A percentile compares a stretch with the other conserved stretches of the same genome.
Evolutionary conservation across 805 yeast species (phyloP).

Genomic region (Zygosaccharomyces rouxii): DNA sequence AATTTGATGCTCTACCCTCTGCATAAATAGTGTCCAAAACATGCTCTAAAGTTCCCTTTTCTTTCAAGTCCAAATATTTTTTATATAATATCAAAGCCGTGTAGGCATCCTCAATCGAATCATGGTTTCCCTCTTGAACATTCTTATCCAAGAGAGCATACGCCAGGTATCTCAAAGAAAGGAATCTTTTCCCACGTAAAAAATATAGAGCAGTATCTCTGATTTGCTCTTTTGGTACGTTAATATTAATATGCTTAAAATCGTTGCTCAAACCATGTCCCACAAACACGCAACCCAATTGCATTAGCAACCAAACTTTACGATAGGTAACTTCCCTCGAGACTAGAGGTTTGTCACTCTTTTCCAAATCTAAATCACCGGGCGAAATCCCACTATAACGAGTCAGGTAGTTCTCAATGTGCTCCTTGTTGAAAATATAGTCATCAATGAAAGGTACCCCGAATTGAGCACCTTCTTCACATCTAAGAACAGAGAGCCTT

Average conservation of each 20-base stretch:
- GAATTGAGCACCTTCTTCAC: conserved; percentile 56
- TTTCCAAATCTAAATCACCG: conserved; percentile 75
- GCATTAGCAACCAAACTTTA: conserved; percentile 82
- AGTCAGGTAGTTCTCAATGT: conserved; percentile 81
- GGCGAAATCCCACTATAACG: conserved; percentile 90
- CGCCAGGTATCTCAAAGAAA: conserved; percentile 82
- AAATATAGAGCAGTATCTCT: conserved; percentile 85
- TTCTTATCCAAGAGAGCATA: conserved; percentile 67
- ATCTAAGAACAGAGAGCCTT: conserved; percentile 79
- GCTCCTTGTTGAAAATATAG: conserved; percentile 69
- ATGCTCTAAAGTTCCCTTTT: conserved; percentile 54
- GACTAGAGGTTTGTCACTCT: conserved; percentile 66
- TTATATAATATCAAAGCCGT: conserved; percentile 78
- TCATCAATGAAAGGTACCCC: conserved; percentile 90
- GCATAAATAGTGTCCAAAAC: conserved; percentile 63
- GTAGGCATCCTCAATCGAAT: conserved; percentile 92
- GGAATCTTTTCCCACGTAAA: conserved; percentile 68
- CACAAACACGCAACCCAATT: conserved; percentile 84
- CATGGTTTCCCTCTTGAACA: conserved; percentile 92
- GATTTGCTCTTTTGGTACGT: conserved; percentile 80
- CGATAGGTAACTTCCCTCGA: conserved; percentile 80
- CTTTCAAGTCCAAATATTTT: conserved; percentile 60
- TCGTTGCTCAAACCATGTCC: conserved; percentile 94
- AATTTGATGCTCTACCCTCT: conserved; percentile 48
- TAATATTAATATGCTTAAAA: conserved; percentile 87